Evolutionary conservation across 1,139 yeast species (phyloP), one percentile per base, ranked within the genome.

Genomic region (Meyerozyma guilliermondii): DNA sequence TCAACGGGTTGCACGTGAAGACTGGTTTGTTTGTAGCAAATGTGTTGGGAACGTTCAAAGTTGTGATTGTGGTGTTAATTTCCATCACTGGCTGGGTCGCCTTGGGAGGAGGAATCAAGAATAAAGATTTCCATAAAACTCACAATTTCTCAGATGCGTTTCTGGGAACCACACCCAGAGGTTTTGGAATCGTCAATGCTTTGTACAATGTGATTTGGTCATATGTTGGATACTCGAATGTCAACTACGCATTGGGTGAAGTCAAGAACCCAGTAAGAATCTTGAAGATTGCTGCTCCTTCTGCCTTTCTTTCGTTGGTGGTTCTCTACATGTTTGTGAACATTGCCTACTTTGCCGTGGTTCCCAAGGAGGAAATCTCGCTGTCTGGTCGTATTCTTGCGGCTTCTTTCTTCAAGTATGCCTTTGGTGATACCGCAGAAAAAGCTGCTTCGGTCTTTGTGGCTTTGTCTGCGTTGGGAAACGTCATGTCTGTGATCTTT

Each of bases 121-220:
- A 68, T 41, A 72, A 76, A 36, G 63, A 62, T 49, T 76, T 73
- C 48, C 62, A 58, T 49, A 68, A 68, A 48, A 83, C 82, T 31
- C 78, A 79, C 50, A 83, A 83, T 56, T 83, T 84, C 61, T 52
- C 56, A 33, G 60, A 84, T 55, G 79, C 88, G 2, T 85, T 85
- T 54, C 63, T 57, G 5, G 87, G 87, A 35, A 54, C 63, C 23
- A 59, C 74, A 39, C 84, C 88, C n/a, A 69, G 81, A 30, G 91
- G 85, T 5, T 85, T 79, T 56, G 92, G 92, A 47, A 73, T 84
- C 41, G 92, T 84, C 46, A 84, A 81, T 54, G 87, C 92, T 7
- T 71, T 85, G 44, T 84, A 84, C 65, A 84, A 83, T 55, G 87
- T 85, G 46, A 85, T 85, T 57, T 85, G 91, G 91, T 82, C 91